These are phyloP conservation scores for Purpureocillium takamizusanense DNA, from an alignment of 2,329 filamentous ascomycete genomes.

Conservation along the genomic window DNA sequence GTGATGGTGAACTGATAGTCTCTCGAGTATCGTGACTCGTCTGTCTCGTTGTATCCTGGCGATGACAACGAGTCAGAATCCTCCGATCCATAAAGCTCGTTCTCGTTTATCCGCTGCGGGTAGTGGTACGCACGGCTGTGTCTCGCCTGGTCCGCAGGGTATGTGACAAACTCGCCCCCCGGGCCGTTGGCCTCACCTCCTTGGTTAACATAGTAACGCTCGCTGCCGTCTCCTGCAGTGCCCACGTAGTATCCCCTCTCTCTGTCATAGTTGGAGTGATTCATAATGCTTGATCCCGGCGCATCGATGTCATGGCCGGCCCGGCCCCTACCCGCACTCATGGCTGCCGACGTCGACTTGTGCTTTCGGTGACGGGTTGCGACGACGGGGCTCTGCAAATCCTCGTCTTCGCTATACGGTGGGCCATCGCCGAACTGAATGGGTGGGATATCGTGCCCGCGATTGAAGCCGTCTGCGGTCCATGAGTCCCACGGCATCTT, in stretches of 20 bases:
- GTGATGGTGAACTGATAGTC: conserved; percentile 95
- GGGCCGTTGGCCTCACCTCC: conserved; percentile 63
- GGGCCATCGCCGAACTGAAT: conserved; percentile 83
- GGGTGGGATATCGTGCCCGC: conserved; percentile 64
- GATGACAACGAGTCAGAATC: conserved; percentile 51
- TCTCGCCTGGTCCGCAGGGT: conserved; percentile 55
- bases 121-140: conserved; percentile 39
- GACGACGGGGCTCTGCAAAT: conserved; percentile 84
- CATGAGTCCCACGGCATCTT: conserved; percentile 52
- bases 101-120: conserved; percentile 37
- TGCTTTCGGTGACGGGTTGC: conserved; percentile 80
- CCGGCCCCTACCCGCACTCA: conserved; percentile 32
- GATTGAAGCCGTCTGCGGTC: conserved; percentile 44
- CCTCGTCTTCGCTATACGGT: conserved; percentile 92
- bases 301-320: conserved; percentile 34
- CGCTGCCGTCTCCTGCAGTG: conserved; percentile 60
- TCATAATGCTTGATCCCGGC: conserved; percentile 31
- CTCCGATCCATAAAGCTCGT: conserved; percentile 49
- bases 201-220: conserved; percentile 66
- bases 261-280: conserved; percentile 41
- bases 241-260: conserved; percentile 61
- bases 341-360: conserved; percentile 55
- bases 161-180: conserved; percentile 73
- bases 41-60: conserved; percentile 47
- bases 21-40: conserved; percentile 74